phyloP scores from a whole-genome alignment of 2,329 filamentous ascomycete genomes.

The Apiospora saccharicola region DNA sequence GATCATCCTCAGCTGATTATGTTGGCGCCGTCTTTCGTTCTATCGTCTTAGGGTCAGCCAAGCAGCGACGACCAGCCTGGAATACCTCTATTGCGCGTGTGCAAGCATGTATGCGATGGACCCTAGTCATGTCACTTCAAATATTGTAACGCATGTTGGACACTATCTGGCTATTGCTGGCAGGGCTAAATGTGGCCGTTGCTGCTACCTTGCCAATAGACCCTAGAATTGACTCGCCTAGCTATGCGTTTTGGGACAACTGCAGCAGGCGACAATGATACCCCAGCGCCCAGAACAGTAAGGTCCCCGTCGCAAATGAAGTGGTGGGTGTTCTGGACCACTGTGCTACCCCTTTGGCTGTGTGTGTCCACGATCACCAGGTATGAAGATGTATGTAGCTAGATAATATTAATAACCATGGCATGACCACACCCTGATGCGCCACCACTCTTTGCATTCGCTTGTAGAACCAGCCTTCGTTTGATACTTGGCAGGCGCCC shows the following conservation, averaged over 20 bases:
- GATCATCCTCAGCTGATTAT: background rate
- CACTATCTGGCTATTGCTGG: background rate
- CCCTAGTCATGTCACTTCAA: background rate
- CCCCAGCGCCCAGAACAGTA: background rate
- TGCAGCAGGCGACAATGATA: background rate
- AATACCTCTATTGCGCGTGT: background rate
- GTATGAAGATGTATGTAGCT: background rate
- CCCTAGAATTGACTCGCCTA: background rate
- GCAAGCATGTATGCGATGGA: background rate
- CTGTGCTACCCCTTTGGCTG: background rate
- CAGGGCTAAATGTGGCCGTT: background rate
- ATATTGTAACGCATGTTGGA: background rate
- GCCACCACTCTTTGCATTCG: background rate
- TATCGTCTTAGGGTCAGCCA: background rate
- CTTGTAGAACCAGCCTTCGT: background rate
- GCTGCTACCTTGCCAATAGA: slow-evolving; percentile 2
- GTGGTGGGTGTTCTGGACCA: background rate
- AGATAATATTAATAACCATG: background rate
- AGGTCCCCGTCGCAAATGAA: slow-evolving; percentile 9
- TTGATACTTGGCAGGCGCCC: background rate
- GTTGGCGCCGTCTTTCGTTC: background rate
- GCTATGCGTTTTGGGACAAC: background rate
- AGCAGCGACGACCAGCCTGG: background rate
- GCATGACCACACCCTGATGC: background rate
- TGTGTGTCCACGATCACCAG: background rate